These are phyloP conservation scores for Talaromyces islandicus DNA, from an alignment of 2,329 filamentous ascomycete genomes.

Conservation along the genomic window DNA sequence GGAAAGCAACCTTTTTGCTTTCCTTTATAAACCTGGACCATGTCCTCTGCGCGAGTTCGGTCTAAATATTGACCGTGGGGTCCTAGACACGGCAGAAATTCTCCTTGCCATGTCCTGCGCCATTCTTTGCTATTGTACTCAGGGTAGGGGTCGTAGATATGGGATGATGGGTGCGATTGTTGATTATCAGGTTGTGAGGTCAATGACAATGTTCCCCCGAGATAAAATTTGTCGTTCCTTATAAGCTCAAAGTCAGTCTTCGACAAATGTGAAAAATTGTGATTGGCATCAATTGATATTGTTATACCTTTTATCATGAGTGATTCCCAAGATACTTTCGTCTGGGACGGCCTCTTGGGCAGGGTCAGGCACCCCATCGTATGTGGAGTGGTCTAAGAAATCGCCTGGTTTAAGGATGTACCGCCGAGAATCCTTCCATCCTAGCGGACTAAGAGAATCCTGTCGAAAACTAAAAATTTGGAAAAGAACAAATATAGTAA, in stretches of 20 bases:
- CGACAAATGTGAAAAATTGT: neutral
- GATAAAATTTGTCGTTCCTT: neutral
- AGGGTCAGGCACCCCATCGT: neutral
- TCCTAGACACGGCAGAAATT: neutral
- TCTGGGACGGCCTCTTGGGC: neutral
- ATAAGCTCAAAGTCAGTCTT: neutral
- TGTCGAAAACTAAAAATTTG: neutral
- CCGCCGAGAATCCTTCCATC: neutral
- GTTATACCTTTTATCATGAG: neutral
- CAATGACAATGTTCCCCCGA: neutral
- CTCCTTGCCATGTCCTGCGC: neutral
- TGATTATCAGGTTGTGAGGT: neutral
- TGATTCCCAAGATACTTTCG: neutral
- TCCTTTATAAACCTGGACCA: neutral
- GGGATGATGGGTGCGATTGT: neutral
- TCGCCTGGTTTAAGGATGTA: neutral
- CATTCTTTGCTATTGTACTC: neutral
- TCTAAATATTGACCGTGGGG: neutral
- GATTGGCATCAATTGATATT: neutral
- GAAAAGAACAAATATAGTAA: neutral
- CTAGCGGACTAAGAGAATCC: neutral
- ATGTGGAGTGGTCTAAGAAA: neutral
- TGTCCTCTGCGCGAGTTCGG: neutral
- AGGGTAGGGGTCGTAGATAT: neutral
- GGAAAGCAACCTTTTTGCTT: neutral